These are phyloP conservation scores for Melampsora americana DNA, from an alignment of 1,284 basidiomycete genomes.

Conservation along the genomic window DNA sequence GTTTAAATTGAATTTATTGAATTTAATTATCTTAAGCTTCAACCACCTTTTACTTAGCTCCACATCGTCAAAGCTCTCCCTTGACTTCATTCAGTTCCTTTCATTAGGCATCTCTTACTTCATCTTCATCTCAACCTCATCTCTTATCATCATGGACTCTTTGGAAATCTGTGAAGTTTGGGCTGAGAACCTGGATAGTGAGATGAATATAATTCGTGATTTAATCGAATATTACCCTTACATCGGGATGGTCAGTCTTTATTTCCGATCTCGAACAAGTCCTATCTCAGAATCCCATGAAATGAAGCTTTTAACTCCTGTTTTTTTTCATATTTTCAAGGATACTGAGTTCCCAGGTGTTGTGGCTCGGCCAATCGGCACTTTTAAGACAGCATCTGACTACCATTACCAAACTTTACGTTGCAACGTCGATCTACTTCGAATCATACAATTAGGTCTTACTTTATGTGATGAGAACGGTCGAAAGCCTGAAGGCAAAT, in stretches of 20 bases:
- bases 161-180: conserved; percentile 68
- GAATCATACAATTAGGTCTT: conserved; percentile 95
- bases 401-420: conserved; percentile 99
- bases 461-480: conserved; percentile 92
- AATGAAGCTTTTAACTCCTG: neutral
- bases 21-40: too few relatives aligned
- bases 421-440: conserved; percentile 89
- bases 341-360: conserved; percentile 99
- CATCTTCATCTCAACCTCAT: too few relatives aligned
- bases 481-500: conserved; percentile 74
- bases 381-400: conserved; percentile 93
- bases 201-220: conserved; percentile 82
- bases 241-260: conserved; percentile 76
- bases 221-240: conserved; percentile 87
- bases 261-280: neutral
- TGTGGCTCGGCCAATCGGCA: conserved; percentile 92
- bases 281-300: neutral
- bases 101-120: too few relatives aligned
- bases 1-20: too few relatives aligned
- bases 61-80: too few relatives aligned
- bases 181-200: conserved; percentile 84
- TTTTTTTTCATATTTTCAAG: conserved; percentile 57
- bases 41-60: too few relatives aligned
- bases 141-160: conserved; percentile 10
- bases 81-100: too few relatives aligned